phyloP scores from a whole-genome alignment of 2,329 filamentous ascomycete species.

The Cladosporium sp. region DNA sequence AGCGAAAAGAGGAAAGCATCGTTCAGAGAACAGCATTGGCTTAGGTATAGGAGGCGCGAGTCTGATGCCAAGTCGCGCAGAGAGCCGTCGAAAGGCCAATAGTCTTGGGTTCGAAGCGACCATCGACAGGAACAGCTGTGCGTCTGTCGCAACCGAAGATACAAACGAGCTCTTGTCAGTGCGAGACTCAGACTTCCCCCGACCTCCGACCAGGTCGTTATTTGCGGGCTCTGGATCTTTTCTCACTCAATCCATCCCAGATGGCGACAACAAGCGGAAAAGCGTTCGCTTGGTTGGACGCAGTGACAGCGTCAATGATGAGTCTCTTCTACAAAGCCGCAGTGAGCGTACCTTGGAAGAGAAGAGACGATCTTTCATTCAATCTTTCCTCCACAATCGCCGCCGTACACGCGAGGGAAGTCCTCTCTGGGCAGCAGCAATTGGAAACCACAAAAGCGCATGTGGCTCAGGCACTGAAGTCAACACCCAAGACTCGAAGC shows the following conservation, averaged over 20 bases:
- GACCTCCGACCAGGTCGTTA: constrained; percentile 25
- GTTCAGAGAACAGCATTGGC: constrained; percentile 21
- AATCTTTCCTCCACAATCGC: constrained; percentile 40
- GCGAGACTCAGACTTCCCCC: constrained; percentile 34
- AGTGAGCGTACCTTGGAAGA: constrained; percentile 33
- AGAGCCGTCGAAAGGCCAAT: constrained; percentile 14
- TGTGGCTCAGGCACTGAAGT: not conserved
- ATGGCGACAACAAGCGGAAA: constrained; percentile 31
- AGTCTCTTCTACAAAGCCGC: not conserved
- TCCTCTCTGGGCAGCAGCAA: constrained; percentile 34
- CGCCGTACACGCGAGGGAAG: constrained; percentile 32
- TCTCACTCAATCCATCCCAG: not conserved
- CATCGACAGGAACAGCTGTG: constrained; percentile 32
- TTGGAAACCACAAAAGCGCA: not conserved
- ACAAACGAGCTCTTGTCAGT: constrained; percentile 40
- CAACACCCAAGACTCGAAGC: not conserved
- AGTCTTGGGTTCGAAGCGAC: constrained; percentile 26
- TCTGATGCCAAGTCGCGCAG: not conserved
- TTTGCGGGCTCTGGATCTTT: not conserved
- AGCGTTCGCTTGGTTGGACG: constrained; percentile 39
- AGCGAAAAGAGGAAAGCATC: constrained; percentile 25
- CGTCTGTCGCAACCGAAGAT: constrained; percentile 35
- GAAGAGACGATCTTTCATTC: constrained; percentile 34
- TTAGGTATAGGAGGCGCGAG: constrained; percentile 19
- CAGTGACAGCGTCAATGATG: constrained; percentile 34